Evolutionary conservation across 2,329 filamentous ascomycete species (phyloP), one percentile per base, ranked within the genome.

Genomic region (Alternaria sp.): DNA sequence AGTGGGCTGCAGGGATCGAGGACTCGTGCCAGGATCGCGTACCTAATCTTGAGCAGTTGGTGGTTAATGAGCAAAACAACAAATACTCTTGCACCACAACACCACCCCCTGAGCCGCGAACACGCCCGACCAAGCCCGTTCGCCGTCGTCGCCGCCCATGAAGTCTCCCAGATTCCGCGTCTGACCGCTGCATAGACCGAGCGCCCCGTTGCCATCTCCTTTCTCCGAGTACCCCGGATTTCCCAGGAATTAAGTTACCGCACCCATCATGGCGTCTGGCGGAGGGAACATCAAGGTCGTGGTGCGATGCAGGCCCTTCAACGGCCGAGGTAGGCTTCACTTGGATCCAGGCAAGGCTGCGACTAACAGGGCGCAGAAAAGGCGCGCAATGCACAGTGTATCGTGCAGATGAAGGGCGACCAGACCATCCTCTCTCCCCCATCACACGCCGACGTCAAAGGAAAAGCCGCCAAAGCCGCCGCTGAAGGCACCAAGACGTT

Each of bases 221-320:
- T 57, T 59, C 49, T 41, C 58, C 54, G 34, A 18, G 46, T 57
- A 57, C 53, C 57, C 53, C 57, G 57, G 57, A 57, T 60, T 57
- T 47, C 36, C 22, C n/a, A 18, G n/a, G 20, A 8, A n/a, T 5
- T 11, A 36, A 11, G 26, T 39, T 5, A 42, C 53, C 28, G 22
- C 53, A 51, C 53, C 32, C 68, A 71, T 57, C 64, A 92, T 92
- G 89, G 86, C 87, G 71, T 85, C 87, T 71, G 92, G 92, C 75
- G 93, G 91, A 82, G 94, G 95, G 78, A 99, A 99, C 78, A 99
- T 99, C 81, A 99, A 99, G 89, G 95, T 99, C 83, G 95, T 99
- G 85, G 95, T 99, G 84, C 89, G 95, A 83, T 90, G 91, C 73
- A 89, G 95, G 78, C 95, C 95, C 51, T 99, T 99, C 83, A 99